A percentile compares a stretch with the other conserved stretches of the same genome.
Conservation (phyloP, 1,139 yeast species). For the Spathaspora sp. region DNA sequence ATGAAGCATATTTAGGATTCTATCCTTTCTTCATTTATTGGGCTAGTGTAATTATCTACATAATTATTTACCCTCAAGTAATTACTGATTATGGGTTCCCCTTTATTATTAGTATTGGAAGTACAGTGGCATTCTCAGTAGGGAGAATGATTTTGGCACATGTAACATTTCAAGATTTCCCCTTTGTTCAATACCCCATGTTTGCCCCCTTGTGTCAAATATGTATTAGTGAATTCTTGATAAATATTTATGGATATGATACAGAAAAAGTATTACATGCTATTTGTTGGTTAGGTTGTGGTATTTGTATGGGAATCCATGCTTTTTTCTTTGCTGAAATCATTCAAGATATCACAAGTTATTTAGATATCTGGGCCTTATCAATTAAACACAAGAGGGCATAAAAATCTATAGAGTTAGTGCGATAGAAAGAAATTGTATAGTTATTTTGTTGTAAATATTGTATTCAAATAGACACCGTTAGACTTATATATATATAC, state of each 20-base stretch:
- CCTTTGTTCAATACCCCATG: slow-evolving; percentile 69
- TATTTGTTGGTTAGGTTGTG: slow-evolving; percentile 71
- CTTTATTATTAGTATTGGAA: slow-evolving; percentile 66
- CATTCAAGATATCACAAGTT: slow-evolving; percentile 77
- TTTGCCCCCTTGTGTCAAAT: slow-evolving; percentile 63
- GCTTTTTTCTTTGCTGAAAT: slow-evolving; percentile 79
- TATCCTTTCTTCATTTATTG: slow-evolving; percentile 73
- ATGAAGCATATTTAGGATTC: slow-evolving; percentile 60
- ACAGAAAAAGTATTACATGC: slow-evolving; percentile 41
- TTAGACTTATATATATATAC: slow-evolving; percentile 7
- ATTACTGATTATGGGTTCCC: slow-evolving; percentile 54
- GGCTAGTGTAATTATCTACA: slow-evolving; percentile 47
- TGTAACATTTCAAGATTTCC: slow-evolving; percentile 77
- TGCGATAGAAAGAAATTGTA: neutral
- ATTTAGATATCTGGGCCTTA: slow-evolving; percentile 82
- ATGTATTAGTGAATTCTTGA: slow-evolving; percentile 38
- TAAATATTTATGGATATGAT: slow-evolving; percentile 38
- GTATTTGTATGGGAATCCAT: slow-evolving; percentile 74
- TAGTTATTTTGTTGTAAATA: too few relatives aligned
- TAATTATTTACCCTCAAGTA: slow-evolving; percentile 50
- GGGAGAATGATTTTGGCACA: slow-evolving; percentile 91
- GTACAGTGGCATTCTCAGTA: slow-evolving; percentile 77
- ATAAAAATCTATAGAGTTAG: slow-evolving; percentile 15
- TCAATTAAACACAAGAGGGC: slow-evolving; percentile 78
- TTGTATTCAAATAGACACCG: neutral